phyloP scores from a whole-genome alignment of 768 basidiomycete genomes.

The Lentinula detonsa region DNA sequence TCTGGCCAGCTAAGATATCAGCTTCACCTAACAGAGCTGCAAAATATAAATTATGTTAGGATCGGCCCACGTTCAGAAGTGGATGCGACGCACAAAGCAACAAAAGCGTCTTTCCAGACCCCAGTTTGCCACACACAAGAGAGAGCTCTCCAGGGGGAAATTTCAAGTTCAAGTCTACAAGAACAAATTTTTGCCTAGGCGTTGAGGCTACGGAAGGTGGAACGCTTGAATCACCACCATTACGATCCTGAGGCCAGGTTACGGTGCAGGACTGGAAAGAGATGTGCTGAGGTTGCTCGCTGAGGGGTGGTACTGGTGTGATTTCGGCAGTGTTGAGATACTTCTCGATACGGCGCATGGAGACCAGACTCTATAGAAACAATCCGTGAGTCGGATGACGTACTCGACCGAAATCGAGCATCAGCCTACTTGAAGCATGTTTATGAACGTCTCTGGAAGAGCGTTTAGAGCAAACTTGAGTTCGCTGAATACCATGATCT shows the following conservation, averaged over 20 bases:
- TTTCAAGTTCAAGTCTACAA: constrained; percentile 69
- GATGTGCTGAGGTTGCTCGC: constrained; percentile 52
- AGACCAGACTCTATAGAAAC: constrained; percentile 59
- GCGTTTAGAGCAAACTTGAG: constrained; percentile 86
- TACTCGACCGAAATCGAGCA: not conserved
- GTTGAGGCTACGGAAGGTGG: constrained; percentile 59
- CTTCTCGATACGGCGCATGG: constrained; percentile 85
- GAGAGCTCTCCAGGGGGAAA: constrained; percentile 80
- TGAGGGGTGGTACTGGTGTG: constrained; percentile 48
- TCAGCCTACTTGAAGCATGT: constrained; percentile 64
- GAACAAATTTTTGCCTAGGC: constrained; percentile 72
- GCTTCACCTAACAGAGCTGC: constrained; percentile 82
- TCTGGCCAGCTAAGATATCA: constrained; percentile 75
- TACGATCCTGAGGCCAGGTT: constrained; percentile 84
- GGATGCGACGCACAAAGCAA: constrained; percentile 44
- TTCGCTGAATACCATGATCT: constrained; percentile 69
- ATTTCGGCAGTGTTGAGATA: constrained; percentile 79
- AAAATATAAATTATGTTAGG: constrained; percentile 1
- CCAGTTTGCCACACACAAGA: constrained; percentile 84
- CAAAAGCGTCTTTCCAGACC: constrained; percentile 83
- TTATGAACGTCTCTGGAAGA: constrained; percentile 88
- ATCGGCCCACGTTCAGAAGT: not conserved
- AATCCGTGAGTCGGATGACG: not conserved
- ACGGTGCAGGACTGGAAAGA: constrained; percentile 81
- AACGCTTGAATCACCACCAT: constrained; percentile 22